Evolutionary conservation across 768 basidiomycete species (phyloP).

Genomic region (Trametes maxima): DNA sequence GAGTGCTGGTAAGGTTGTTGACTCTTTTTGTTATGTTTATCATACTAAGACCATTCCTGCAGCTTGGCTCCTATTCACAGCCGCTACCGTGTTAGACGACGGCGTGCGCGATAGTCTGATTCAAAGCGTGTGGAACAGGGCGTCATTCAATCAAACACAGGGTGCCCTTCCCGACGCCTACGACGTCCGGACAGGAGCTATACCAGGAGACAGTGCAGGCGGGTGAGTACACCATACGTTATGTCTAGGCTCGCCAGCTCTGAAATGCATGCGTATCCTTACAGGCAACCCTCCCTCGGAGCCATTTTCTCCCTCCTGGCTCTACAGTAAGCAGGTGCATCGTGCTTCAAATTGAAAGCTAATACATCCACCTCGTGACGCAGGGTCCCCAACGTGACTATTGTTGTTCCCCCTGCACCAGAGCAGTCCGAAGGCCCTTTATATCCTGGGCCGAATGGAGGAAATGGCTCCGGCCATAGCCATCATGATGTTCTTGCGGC

Average conservation of each 20-base stretch:
- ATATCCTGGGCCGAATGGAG: no score
- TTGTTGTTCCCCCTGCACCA: background rate
- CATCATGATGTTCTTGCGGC: no score
- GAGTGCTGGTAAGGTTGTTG: no score
- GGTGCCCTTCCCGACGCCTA: conserved; percentile 9
- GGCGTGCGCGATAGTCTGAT: conserved; percentile 17
- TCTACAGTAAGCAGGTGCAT: conserved; percentile 3
- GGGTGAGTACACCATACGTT: background rate
- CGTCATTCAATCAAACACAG: background rate
- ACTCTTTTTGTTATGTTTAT: no score
- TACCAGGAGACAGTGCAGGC: background rate
- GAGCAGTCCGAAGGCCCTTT: no score
- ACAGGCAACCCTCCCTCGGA: conserved; percentile 10
- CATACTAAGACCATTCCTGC: no score
- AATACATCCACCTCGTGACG: background rate
- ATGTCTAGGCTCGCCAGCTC: no score
- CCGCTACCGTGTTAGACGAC: conserved; percentile 13
- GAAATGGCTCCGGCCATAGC: no score
- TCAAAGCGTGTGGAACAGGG: conserved; percentile 4
- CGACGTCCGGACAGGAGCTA: background rate
- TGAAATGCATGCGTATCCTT: no score
- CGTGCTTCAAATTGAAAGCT: background rate
- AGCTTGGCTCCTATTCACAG: conserved; percentile 23
- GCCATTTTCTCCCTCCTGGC: conserved; percentile 18
- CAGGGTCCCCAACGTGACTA: conserved; percentile 8